phyloP scores from a whole-genome alignment of 2,329 filamentous ascomycete genomes.

The Cladosporium sp. region DNA sequence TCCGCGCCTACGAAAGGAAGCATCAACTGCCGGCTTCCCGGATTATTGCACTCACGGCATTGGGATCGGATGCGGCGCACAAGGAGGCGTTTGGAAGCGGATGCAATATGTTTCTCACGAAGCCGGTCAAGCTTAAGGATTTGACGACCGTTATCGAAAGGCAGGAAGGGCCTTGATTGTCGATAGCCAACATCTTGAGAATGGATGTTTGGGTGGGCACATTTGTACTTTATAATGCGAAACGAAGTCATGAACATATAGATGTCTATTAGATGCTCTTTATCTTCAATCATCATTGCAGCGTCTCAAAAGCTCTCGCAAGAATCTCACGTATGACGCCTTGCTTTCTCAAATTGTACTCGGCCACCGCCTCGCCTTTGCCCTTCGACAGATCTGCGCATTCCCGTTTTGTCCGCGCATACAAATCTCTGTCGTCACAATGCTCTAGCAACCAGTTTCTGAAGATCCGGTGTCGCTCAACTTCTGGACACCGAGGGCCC shows the following conservation, averaged over 20 bases:
- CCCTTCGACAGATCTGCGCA: constrained; percentile 27
- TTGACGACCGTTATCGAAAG: constrained; percentile 28
- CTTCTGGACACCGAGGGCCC: constrained; percentile 38
- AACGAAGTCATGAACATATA: too few relatives aligned
- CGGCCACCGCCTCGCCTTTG: constrained; percentile 30
- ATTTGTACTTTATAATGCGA: too few relatives aligned
- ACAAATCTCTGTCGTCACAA: constrained; percentile 36
- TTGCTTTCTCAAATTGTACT: constrained; percentile 42
- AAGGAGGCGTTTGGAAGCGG: constrained; percentile 25
- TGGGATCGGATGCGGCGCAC: constrained; percentile 16
- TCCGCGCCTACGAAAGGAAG: constrained; percentile 27
- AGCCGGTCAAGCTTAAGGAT: constrained; percentile 33
- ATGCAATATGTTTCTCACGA: constrained; percentile 27
- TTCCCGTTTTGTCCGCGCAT: constrained; percentile 36
- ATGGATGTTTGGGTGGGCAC: too few relatives aligned
- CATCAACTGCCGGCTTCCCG: constrained; percentile 14
- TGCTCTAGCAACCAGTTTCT: constrained; percentile 39
- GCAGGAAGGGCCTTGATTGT: too few relatives aligned
- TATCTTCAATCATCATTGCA: background rate
- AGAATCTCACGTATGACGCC: constrained; percentile 36
- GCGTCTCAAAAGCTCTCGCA: constrained; percentile 26
- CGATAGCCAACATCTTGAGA: too few relatives aligned
- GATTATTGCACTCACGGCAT: constrained; percentile 22
- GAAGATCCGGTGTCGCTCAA: constrained; percentile 40
- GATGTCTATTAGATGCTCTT: too few relatives aligned